Percentiles rank a stretch among this genome's conserved stretches.
phyloP scores from a whole-genome alignment of 257 asterid genomes.

The Jacaranda mimosifolia region DNA sequence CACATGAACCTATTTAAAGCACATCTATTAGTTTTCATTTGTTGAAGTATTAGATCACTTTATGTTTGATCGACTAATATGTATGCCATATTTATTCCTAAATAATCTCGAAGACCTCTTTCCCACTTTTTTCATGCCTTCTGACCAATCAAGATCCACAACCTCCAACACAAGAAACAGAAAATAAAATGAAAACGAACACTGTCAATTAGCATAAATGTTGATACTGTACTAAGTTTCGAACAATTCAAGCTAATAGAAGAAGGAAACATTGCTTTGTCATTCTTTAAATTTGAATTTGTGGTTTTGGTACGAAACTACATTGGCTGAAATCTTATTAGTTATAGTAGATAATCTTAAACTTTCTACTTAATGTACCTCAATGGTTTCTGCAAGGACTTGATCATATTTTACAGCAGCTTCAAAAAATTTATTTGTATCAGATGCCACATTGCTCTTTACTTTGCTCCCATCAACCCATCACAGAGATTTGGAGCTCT shows the following conservation, averaged over 20 bases:
- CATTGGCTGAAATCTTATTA: neutral
- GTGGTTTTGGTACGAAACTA: conserved; percentile 26
- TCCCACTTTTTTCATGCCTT: too few relatives aligned
- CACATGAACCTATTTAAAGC: neutral
- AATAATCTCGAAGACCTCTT: too few relatives aligned
- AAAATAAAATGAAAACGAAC: too few relatives aligned
- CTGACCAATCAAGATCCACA: too few relatives aligned
- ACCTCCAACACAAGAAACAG: too few relatives aligned
- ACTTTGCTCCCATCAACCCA: too few relatives aligned
- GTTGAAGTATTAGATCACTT: neutral
- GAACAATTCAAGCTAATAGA: neutral
- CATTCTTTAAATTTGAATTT: neutral
- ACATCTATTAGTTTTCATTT: neutral
- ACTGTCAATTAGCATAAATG: too few relatives aligned
- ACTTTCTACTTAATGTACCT: conserved; percentile 14
- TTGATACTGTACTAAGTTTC: too few relatives aligned
- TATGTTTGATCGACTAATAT: too few relatives aligned
- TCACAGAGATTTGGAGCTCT: too few relatives aligned
- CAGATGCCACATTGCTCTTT: too few relatives aligned
- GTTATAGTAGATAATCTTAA: conserved; percentile 19
- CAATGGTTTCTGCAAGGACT: conserved; percentile 4
- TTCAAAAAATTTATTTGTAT: neutral
- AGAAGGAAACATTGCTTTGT: neutral
- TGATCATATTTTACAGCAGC: neutral
- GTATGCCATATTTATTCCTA: too few relatives aligned